A percentile compares a stretch with the other conserved stretches of the same genome.
These are phyloP conservation scores for Tylopilus felleus DNA, from an alignment of 768 basidiomycete species.

Conservation along the genomic window DNA sequence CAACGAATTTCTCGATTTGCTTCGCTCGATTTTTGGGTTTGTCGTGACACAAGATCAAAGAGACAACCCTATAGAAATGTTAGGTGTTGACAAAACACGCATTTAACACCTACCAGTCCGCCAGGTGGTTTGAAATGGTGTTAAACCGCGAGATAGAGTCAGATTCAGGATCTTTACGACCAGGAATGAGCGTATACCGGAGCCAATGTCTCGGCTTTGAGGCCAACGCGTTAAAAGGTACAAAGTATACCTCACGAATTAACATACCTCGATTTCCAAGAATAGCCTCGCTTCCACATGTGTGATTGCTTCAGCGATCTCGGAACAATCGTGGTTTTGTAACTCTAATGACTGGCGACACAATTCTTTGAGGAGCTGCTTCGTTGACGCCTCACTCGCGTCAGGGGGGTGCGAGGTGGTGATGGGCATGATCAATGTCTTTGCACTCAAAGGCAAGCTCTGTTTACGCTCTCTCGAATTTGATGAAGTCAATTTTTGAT, in stretches of 20 bases:
- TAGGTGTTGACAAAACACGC: background rate
- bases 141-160: constrained; percentile 77
- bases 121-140: constrained; percentile 75
- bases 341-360: constrained; percentile 56
- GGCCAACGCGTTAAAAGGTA: background rate
- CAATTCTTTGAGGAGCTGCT: constrained; percentile 63
- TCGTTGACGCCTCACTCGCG: constrained; percentile 41
- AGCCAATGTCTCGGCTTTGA: constrained; percentile 85
- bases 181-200: constrained; percentile 67
- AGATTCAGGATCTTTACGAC: constrained; percentile 57
- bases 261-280: constrained; percentile 67
- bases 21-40: constrained; percentile 69
- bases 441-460: constrained; percentile 56
- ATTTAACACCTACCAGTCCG: constrained; percentile 59
- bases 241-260: background rate
- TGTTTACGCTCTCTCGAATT: constrained; percentile 59
- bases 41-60: constrained; percentile 86
- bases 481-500: constrained; percentile 24
- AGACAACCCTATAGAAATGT: constrained; percentile 68
- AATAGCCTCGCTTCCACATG: constrained; percentile 67
- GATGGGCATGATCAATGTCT: constrained; percentile 40
- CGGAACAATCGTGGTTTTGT: constrained; percentile 51
- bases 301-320: constrained; percentile 86
- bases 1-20: constrained; percentile 86
- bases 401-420: constrained; percentile 30